Conservation (phyloP, 2,329 filamentous ascomycete species). For the Furcasterigmium sp. region DNA sequence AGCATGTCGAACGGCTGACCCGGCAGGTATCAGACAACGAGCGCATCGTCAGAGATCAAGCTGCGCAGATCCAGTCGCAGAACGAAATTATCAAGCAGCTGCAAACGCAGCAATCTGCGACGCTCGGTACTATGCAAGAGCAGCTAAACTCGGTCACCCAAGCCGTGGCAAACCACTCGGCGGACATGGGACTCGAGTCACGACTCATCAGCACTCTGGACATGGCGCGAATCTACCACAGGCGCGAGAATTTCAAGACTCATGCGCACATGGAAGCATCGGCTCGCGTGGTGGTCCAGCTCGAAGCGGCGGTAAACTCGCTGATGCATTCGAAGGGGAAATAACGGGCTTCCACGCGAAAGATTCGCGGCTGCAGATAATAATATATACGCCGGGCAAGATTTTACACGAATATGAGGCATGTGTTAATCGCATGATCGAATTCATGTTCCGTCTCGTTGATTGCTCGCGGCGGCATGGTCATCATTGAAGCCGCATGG, state of each 20-base stretch:
- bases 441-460: no score
- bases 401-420: no score
- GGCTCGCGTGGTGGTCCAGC: neutral
- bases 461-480: no score
- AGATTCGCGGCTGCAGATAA: no score
- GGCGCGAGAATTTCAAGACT: neutral
- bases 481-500: no score
- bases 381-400: no score
- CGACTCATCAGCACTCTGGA: neutral
- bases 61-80: neutral
- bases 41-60: neutral
- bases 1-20: neutral
- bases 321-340: neutral
- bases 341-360: no score
- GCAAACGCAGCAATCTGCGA: neutral
- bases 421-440: no score
- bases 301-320: neutral
- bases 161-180: neutral
- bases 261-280: constrained; percentile 1
- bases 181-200: neutral
- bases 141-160: neutral
- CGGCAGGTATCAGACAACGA: neutral
- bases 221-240: neutral
- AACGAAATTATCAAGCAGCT: neutral
- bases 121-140: neutral